These are phyloP conservation scores for Camelina hispida DNA, from an alignment of 345 rosid species.

Conservation along the genomic window DNA sequence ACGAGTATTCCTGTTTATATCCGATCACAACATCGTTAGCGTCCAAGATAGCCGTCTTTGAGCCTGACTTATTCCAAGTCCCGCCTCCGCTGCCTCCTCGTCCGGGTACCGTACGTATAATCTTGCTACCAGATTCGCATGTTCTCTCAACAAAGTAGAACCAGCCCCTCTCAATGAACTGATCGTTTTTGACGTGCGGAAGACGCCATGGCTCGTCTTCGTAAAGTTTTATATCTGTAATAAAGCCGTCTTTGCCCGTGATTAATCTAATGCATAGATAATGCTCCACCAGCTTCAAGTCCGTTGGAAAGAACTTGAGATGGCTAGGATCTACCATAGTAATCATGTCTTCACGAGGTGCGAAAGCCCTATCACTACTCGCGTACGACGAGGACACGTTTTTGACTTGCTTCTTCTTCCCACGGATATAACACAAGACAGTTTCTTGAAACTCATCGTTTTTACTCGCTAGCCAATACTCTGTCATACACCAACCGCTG, in stretches of 20 bases:
- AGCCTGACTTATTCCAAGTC: neutral
- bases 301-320: neutral
- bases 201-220: constrained; percentile 23
- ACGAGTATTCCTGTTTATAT: neutral
- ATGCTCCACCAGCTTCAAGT: neutral
- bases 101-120: neutral
- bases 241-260: neutral
- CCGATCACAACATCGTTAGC: neutral
- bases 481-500: too few relatives aligned
- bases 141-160: constrained; percentile 8
- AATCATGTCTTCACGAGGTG: neutral
- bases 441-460: too few relatives aligned
- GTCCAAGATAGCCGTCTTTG: neutral
- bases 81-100: neutral
- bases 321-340: neutral
- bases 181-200: neutral
- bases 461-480: too few relatives aligned
- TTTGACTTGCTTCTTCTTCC: too few relatives aligned
- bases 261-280: constrained; percentile 3
- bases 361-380: too few relatives aligned
- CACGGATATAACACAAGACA: too few relatives aligned
- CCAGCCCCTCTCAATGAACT: neutral
- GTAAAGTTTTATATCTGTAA: neutral
- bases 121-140: neutral
- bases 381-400: too few relatives aligned